Conservation (phyloP, 768 basidiomycete species). For the Russula vinacea region DNA sequence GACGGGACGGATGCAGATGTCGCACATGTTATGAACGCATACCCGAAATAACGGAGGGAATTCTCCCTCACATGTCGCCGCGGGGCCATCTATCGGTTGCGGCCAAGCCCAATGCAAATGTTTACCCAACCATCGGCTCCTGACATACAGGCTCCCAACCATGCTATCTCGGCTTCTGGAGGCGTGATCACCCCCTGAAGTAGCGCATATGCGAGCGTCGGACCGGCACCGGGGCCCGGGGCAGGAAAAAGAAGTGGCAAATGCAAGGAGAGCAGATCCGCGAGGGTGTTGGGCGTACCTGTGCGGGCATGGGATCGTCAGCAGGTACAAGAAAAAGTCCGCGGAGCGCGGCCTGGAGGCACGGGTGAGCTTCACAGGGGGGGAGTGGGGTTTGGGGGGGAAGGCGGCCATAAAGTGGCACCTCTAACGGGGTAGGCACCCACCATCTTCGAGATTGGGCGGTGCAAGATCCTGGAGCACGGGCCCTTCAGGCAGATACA, state of each 20-base stretch:
- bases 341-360: conserved; percentile 18
- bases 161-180: conserved; percentile 84
- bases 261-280: conserved; percentile 62
- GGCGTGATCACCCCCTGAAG: conserved; percentile 85
- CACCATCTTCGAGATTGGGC: conserved; percentile 75
- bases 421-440: conserved; percentile 32
- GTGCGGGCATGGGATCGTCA: conserved; percentile 27
- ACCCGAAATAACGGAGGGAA: neutral
- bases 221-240: conserved; percentile 30
- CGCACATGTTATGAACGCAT: neutral
- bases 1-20: neutral
- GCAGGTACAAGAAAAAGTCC: conserved; percentile 16
- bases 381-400: neutral
- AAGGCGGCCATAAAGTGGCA: neutral
- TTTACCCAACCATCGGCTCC: conserved; percentile 97
- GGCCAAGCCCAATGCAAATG: conserved; percentile 64
- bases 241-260: conserved; percentile 78
- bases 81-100: conserved; percentile 26
- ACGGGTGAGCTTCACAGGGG: neutral
- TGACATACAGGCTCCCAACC: conserved; percentile 88
- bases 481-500: conserved; percentile 89
- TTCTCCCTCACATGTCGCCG: neutral
- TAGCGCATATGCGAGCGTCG: conserved; percentile 63
- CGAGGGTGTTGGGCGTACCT: conserved; percentile 74
- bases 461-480: conserved; percentile 87